Evolutionary conservation across 2,329 filamentous ascomycete genomes (phyloP).

Genomic region (Aspergillus sp.): DNA sequence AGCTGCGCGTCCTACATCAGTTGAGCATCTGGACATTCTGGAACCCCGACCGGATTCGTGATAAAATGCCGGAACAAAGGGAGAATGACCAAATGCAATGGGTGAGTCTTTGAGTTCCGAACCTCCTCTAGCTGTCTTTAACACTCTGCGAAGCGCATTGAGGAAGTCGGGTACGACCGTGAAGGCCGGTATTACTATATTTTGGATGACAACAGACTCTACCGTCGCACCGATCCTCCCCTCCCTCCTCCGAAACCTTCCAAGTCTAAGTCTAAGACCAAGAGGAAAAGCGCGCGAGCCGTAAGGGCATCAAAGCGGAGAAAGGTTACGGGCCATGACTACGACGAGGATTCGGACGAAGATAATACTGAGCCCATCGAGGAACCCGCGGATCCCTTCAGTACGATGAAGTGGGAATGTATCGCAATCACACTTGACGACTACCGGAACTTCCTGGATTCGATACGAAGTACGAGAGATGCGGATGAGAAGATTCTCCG

Average conservation of each 20-base stretch:
- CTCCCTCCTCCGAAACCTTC: slow-evolving; percentile 60
- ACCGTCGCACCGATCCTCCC: slow-evolving; percentile 79
- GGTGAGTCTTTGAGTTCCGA: slow-evolving; percentile 60
- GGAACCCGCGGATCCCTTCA: slow-evolving; percentile 65
- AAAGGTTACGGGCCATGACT: slow-evolving; percentile 52
- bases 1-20: slow-evolving; percentile 80
- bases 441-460: slow-evolving; percentile 71
- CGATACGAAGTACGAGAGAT: slow-evolving; percentile 76
- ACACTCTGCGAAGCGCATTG: slow-evolving; percentile 44
- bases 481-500: slow-evolving; percentile 81
- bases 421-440: slow-evolving; percentile 81
- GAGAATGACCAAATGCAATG: slow-evolving; percentile 81
- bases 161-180: slow-evolving; percentile 75
- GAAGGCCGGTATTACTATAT: slow-evolving; percentile 87
- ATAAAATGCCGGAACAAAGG: slow-evolving; percentile 80
- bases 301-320: slow-evolving; percentile 73
- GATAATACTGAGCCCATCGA: slow-evolving; percentile 45
- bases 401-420: slow-evolving; percentile 86
- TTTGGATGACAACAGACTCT: slow-evolving; percentile 90
- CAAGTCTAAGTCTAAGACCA: slow-evolving; percentile 67
- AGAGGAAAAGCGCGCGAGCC: slow-evolving; percentile 67
- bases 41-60: slow-evolving; percentile 83
- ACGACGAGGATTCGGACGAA: slow-evolving; percentile 47
- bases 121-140: not conserved
- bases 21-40: slow-evolving; percentile 87